Percentiles rank a stretch among this genome's conserved stretches.
Evolutionary conservation across 306 rosid species (phyloP).

Genomic region (Vigna hirtella): DNA sequence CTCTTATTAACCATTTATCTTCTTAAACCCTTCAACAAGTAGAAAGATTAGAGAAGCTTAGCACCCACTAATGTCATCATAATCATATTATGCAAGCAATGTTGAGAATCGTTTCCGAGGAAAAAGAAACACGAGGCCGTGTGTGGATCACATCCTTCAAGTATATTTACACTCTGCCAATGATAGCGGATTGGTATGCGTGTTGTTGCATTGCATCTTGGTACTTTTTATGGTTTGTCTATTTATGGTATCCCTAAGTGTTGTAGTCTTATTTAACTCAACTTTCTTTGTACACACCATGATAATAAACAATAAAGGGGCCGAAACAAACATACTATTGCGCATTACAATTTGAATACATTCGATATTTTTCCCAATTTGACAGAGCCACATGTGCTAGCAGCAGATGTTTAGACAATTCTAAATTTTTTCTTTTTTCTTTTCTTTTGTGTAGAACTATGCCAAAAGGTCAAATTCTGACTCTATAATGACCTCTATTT

Average conservation of each 20-base stretch:
- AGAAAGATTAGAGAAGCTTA: background rate
- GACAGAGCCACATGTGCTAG: conserved; percentile 10
- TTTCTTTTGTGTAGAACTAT: background rate
- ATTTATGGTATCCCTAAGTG: conserved; percentile 28
- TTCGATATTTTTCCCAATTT: conserved; percentile 6
- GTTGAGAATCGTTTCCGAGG: background rate
- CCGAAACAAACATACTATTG: conserved; percentile 19
- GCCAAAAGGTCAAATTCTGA: background rate
- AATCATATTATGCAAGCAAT: conserved; percentile 22
- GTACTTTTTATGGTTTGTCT: conserved; percentile 37
- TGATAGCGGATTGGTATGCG: conserved; percentile 38
- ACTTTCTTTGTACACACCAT: conserved; percentile 37
- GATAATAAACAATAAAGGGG: background rate
- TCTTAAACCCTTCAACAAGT: background rate
- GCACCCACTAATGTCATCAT: conserved; percentile 11
- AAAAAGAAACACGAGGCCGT: conserved; percentile 13
- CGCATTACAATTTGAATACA: conserved; percentile 1
- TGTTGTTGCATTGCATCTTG: conserved; percentile 43
- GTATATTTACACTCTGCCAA: conserved; percentile 33
- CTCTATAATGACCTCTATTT: background rate
- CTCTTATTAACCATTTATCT: background rate
- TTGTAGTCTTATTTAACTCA: conserved; percentile 29
- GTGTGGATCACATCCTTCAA: conserved; percentile 43
- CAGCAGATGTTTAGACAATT: conserved; percentile 3
- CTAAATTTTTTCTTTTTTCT: background rate